Evolutionary conservation across 2,329 filamentous ascomycete species (phyloP).

Genomic region (Phyllosticta paracitricarpa): DNA sequence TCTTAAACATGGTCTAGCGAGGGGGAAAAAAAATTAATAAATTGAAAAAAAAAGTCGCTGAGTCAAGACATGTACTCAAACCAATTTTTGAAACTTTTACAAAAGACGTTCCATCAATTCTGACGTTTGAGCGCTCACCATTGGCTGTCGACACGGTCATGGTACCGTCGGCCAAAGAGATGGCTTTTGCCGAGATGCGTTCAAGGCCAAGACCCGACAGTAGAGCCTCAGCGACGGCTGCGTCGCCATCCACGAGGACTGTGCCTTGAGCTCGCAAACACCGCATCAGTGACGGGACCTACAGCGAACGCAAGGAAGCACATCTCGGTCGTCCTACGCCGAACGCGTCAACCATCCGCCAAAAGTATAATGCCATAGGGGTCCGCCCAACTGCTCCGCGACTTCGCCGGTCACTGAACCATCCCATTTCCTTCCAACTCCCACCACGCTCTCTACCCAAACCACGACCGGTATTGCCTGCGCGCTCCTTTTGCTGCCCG

Average conservation of each 20-base stretch:
- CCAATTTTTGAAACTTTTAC: neutral
- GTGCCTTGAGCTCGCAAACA: neutral
- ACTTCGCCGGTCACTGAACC: slow-evolving; percentile 5
- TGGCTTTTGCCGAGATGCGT: slow-evolving; percentile 3
- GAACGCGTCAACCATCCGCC: slow-evolving; percentile 5
- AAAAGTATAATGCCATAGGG: neutral
- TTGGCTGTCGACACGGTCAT: neutral
- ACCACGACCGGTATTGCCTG: neutral
- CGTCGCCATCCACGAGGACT: neutral
- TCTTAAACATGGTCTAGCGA: neutral
- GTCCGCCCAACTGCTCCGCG: slow-evolving; percentile 3
- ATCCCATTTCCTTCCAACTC: slow-evolving; percentile 2
- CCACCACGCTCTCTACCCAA: slow-evolving; percentile 4
- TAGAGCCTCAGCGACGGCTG: slow-evolving; percentile 9
- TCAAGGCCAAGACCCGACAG: slow-evolving; percentile 5
- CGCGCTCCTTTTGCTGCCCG: neutral
- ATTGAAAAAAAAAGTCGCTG: neutral
- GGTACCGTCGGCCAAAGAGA: neutral
- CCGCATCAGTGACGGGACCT: neutral
- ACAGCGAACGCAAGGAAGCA: neutral
- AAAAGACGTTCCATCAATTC: neutral
- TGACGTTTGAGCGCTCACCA: neutral
- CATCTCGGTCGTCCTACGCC: slow-evolving; percentile 2
- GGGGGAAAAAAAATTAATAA: too few relatives aligned
- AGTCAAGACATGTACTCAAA: neutral